Conservation (phyloP, 495 filamentous ascomycete species). For the Choiromyces venosus region DNA sequence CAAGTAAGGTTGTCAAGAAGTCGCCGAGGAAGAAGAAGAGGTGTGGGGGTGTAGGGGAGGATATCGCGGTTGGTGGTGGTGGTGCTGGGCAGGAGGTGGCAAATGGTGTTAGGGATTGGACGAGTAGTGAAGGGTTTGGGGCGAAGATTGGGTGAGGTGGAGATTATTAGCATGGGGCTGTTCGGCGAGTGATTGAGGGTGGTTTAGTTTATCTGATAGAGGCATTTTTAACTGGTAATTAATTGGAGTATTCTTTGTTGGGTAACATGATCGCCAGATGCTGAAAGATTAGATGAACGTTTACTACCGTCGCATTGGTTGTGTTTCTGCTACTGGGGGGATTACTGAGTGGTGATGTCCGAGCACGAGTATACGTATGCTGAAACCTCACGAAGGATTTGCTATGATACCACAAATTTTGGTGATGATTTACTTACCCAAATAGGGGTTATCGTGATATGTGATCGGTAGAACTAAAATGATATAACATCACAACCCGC, state of each 20-base stretch:
- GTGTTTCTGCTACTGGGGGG: background rate
- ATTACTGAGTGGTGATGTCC: background rate
- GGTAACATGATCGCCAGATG: background rate
- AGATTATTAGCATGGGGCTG: background rate
- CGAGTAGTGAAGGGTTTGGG: background rate
- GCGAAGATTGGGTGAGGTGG: background rate
- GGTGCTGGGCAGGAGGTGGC: background rate
- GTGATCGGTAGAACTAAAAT: background rate
- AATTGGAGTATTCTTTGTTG: background rate
- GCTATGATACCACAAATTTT: background rate
- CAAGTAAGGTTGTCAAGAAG: background rate
- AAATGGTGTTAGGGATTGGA: background rate
- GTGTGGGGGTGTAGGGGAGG: background rate
- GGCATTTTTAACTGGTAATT: background rate
- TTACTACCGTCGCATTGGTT: background rate
- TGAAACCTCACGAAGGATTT: background rate
- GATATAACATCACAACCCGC: too few species aligned
- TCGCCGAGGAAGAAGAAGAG: background rate
- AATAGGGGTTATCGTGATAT: background rate
- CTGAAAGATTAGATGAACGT: background rate
- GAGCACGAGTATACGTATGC: too few species aligned
- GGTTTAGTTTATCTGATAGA: background rate
- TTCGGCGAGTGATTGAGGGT: background rate
- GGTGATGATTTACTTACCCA: background rate
- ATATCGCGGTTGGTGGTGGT: background rate